Conservation (phyloP, 2,329 filamentous ascomycete genomes). For the Teratosphaeriaceae sp. region DNA sequence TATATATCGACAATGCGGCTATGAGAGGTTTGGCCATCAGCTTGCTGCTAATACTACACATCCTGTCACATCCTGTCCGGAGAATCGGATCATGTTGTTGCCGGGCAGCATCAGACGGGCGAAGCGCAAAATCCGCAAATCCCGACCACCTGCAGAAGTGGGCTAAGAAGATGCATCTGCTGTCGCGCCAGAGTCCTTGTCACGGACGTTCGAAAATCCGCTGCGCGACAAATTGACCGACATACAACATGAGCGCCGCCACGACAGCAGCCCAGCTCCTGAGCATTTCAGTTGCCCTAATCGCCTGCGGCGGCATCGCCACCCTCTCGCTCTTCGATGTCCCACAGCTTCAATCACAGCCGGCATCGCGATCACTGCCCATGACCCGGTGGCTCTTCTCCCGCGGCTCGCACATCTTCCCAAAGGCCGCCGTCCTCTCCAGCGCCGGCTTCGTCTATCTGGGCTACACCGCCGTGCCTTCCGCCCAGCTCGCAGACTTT, state of each 20-base stretch:
- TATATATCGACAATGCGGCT: no score
- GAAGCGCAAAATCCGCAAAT: background rate
- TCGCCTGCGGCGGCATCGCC: conserved; percentile 20
- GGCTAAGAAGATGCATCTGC: background rate
- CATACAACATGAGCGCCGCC: conserved; percentile 1
- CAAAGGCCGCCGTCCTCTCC: conserved; percentile 14
- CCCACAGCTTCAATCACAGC: conserved; percentile 20
- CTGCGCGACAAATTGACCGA: background rate
- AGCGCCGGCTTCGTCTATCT: conserved; percentile 19
- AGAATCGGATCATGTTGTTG: background rate
- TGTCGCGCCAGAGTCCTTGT: no score
- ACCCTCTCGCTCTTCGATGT: conserved; percentile 20
- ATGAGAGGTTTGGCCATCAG: no score
- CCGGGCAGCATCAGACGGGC: background rate
- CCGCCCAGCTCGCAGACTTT: conserved; percentile 8
- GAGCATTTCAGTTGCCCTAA: conserved; percentile 19
- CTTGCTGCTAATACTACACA: no score
- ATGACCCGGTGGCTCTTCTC: conserved; percentile 21
- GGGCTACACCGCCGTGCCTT: conserved; percentile 16
- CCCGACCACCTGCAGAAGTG: background rate
- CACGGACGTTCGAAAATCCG: no score
- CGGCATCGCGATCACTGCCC: conserved; percentile 20
- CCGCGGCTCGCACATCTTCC: conserved; percentile 22
- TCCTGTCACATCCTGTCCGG: no score
- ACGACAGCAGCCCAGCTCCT: conserved; percentile 5